Conservation (phyloP, 2,329 filamentous ascomycete genomes). For the Arthroderma sp. region DNA sequence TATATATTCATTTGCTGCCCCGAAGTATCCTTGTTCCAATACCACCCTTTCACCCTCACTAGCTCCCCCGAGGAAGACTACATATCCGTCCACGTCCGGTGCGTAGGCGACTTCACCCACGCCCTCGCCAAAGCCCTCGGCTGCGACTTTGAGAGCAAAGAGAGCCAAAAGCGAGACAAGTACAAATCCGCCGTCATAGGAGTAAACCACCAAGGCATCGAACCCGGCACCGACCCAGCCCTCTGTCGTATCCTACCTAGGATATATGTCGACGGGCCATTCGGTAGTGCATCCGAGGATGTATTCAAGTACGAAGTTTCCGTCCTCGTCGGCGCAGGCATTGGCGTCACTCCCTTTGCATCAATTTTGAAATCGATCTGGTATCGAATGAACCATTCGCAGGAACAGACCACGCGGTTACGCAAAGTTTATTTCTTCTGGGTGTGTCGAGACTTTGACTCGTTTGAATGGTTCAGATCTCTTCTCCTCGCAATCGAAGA, state of each 20-base stretch:
- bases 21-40: conserved; percentile 75
- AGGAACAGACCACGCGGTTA: conserved; percentile 57
- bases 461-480: conserved; percentile 81
- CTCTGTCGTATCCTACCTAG: conserved; percentile 62
- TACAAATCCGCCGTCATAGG: conserved; percentile 53
- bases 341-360: conserved; percentile 40
- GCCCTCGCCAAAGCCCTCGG: conserved; percentile 56
- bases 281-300: conserved; percentile 74
- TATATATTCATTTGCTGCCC: conserved; percentile 86
- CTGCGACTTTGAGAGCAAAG: conserved; percentile 50
- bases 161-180: conserved; percentile 16
- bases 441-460: conserved; percentile 78
- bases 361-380: conserved; percentile 66
- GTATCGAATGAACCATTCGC: conserved; percentile 83
- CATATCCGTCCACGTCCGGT: conserved; percentile 73
- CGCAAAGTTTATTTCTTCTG: conserved; percentile 88
- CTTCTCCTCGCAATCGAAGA: conserved; percentile 73
- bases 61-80: conserved; percentile 83
- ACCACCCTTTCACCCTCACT: conserved; percentile 76
- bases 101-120: conserved; percentile 70
- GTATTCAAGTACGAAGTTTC: conserved; percentile 53
- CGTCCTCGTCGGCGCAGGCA: conserved; percentile 38
- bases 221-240: conserved; percentile 49
- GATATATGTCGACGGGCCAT: conserved; percentile 73
- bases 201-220: conserved; percentile 43